Conservation (phyloP, 805 yeast genomes). For the Candida morakotiae region DNA sequence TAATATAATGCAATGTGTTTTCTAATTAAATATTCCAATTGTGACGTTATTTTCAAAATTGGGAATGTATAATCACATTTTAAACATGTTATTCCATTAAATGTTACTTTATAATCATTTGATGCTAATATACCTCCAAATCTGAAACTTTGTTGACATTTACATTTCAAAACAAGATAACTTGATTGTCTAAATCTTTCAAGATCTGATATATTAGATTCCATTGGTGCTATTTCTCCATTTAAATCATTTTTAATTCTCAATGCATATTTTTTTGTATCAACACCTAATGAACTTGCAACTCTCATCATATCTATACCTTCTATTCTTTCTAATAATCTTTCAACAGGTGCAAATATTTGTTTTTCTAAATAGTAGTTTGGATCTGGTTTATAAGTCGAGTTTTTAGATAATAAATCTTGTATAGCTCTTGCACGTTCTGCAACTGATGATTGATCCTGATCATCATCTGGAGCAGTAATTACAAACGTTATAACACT, state of each 20-base stretch:
- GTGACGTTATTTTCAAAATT: constrained; percentile 57
- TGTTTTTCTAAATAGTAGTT: constrained; percentile 83
- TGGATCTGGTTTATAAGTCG: constrained; percentile 64
- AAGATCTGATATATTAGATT: constrained; percentile 72
- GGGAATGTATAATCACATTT: constrained; percentile 53
- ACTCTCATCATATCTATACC: constrained; percentile 80
- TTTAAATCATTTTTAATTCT: constrained; percentile 36
- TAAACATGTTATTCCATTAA: constrained; percentile 67
- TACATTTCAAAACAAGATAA: constrained; percentile 54
- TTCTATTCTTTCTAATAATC: constrained; percentile 79
- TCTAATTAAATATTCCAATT: constrained; percentile 71
- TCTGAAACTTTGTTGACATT: constrained; percentile 55
- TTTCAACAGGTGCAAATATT: constrained; percentile 83
- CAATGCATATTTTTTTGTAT: constrained; percentile 55
- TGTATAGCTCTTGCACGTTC: constrained; percentile 81
- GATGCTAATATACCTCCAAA: constrained; percentile 77
- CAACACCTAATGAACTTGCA: constrained; percentile 76
- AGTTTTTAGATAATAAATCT: constrained; percentile 57
- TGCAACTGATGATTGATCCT: constrained; percentile 45
- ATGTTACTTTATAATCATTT: constrained; percentile 54
- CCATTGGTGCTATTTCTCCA: constrained; percentile 65
- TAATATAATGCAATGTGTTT: constrained; percentile 71
- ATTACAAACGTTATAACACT: constrained; percentile 86
- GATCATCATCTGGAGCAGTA: constrained; percentile 39
- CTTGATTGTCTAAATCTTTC: constrained; percentile 75